Conservation (phyloP, 1,139 yeast species). For the Barnettozyma hawaiiensis region DNA sequence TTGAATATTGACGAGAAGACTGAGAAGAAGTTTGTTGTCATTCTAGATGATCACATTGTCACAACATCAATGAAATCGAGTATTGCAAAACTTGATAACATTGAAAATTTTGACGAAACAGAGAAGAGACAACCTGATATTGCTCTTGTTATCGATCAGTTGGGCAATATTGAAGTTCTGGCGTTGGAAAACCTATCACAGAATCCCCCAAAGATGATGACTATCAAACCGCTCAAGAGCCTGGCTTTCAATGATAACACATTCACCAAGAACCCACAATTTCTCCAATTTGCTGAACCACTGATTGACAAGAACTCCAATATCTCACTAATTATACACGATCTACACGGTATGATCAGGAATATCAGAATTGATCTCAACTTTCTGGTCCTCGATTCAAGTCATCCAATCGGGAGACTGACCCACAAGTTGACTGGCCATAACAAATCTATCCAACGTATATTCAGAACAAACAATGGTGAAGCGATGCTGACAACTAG, state of each 20-base stretch:
- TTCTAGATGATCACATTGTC: slow-evolving; percentile 55
- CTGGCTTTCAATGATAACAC: slow-evolving; percentile 24
- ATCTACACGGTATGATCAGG: slow-evolving; percentile 43
- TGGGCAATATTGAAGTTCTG: slow-evolving; percentile 42
- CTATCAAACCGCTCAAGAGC: slow-evolving; percentile 24
- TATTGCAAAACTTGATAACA: slow-evolving; percentile 18
- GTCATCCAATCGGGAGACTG: slow-evolving; percentile 24
- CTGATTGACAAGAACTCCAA: slow-evolving; percentile 24
- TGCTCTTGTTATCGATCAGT: slow-evolving; percentile 44
- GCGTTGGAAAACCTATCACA: slow-evolving; percentile 47
- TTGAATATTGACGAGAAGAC: slow-evolving; percentile 29
- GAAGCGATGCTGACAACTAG: slow-evolving; percentile 47
- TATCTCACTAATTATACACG: slow-evolving; percentile 44
- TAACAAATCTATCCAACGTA: slow-evolving; percentile 64
- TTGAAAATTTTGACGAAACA: slow-evolving; percentile 22
- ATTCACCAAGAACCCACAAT: slow-evolving; percentile 29
- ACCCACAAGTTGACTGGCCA: slow-evolving; percentile 76
- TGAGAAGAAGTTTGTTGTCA: slow-evolving; percentile 36
- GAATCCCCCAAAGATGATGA: slow-evolving; percentile 39
- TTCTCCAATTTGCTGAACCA: slow-evolving; percentile 31
- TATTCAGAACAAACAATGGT: slow-evolving; percentile 63
- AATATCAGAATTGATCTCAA: slow-evolving; percentile 38
- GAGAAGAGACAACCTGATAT: slow-evolving; percentile 43
- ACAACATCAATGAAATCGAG: slow-evolving; percentile 32
- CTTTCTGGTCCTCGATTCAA: slow-evolving; percentile 26